phyloP scores from a whole-genome alignment of 257 asterid genomes.

The Solanum paucissectum region DNA sequence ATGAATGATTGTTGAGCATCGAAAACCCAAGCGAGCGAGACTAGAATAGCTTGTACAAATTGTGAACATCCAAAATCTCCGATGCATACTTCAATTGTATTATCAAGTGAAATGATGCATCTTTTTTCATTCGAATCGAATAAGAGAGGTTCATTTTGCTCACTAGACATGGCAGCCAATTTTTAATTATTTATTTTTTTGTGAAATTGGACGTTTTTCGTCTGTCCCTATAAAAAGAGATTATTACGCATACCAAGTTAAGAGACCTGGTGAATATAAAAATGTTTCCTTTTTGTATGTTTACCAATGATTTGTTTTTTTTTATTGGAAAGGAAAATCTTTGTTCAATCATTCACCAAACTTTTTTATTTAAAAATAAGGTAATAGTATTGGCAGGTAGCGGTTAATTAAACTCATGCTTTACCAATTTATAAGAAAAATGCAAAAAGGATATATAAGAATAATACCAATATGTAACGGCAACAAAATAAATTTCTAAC shows the following conservation, averaged over 20 bases:
- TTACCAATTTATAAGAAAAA: background rate
- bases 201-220: background rate
- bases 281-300: background rate
- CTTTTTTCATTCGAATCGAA: background rate
- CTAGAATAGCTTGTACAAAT: conserved; percentile 34
- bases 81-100: conserved; percentile 51
- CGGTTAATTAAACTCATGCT: background rate
- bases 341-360: background rate
- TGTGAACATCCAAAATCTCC: conserved; percentile 54
- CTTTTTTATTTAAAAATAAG: background rate
- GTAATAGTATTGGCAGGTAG: background rate
- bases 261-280: background rate
- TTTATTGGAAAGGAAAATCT: background rate
- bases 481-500: background rate
- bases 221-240: background rate
- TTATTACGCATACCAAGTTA: background rate
- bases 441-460: background rate
- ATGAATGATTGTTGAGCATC: conserved; percentile 69
- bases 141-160: background rate
- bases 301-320: background rate
- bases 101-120: conserved; percentile 28
- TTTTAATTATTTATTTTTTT: background rate
- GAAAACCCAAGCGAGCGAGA: conserved; percentile 56
- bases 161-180: background rate
- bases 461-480: background rate